A percentile compares a stretch with the other conserved stretches of the same genome.
Conservation (phyloP, 257 asterid genomes). For the Lantana camara region DNA sequence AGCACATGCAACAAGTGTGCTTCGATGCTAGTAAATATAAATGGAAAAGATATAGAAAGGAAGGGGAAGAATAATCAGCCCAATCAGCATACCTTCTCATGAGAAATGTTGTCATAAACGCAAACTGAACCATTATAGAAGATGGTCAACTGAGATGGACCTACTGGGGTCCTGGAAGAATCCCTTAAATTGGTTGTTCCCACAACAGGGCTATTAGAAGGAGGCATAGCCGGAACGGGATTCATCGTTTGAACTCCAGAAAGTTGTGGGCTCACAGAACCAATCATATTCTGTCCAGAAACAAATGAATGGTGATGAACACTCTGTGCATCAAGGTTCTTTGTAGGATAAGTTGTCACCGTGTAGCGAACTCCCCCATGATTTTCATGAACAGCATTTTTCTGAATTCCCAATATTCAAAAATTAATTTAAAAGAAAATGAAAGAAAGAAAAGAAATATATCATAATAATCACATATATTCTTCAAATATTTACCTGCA, state of each 20-base stretch:
- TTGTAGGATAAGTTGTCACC: conserved; percentile 42
- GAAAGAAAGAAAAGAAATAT: not conserved
- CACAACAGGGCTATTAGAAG: conserved; percentile 40
- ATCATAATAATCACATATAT: not conserved
- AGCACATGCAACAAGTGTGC: too few relatives aligned
- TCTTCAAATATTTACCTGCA: conserved; percentile 46
- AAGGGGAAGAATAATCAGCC: not conserved
- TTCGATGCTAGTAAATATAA: too few relatives aligned
- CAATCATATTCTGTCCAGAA: conserved; percentile 29
- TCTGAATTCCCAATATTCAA: conserved; percentile 38
- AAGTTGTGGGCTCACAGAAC: conserved; percentile 38
- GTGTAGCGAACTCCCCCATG: conserved; percentile 50
- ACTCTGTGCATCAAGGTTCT: conserved; percentile 29
- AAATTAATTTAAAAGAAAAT: not conserved
- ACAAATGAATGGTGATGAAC: conserved; percentile 25
- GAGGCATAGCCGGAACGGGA: conserved; percentile 24
- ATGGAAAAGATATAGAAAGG: not conserved
- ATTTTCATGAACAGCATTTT: conserved; percentile 38
- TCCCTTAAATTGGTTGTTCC: conserved; percentile 69
- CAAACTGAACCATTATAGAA: conserved; percentile 85
- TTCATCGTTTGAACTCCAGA: conserved; percentile 32
- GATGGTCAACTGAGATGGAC: conserved; percentile 79
- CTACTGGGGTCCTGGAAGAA: conserved; percentile 37
- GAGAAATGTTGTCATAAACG: conserved; percentile 69
- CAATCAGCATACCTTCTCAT: conserved; percentile 73